phyloP scores from a whole-genome alignment of 208 protist species.

The Trypanosomatidae sp. region DNA sequence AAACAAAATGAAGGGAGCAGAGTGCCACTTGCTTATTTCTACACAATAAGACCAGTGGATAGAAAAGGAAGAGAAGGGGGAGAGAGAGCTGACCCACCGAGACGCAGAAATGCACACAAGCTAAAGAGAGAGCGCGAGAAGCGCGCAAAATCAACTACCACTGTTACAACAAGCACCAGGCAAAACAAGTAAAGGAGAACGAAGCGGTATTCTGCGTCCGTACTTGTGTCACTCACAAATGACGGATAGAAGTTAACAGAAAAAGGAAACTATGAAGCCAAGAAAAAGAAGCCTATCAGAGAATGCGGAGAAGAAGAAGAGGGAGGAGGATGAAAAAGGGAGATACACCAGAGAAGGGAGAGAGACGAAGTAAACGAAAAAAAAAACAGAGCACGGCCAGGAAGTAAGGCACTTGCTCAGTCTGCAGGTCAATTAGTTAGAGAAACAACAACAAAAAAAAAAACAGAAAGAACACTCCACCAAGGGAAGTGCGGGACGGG shows the following conservation, averaged over 20 bases:
- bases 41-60: background rate
- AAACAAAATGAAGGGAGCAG: background rate
- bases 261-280: background rate
- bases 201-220: background rate
- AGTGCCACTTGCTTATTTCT: background rate
- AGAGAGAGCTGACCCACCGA: background rate
- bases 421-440: background rate
- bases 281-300: background rate
- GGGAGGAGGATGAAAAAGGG: background rate
- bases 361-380: constrained; percentile 10
- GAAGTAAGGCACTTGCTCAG: background rate
- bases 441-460: background rate
- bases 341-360: background rate
- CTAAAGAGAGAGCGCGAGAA: background rate
- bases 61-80: background rate
- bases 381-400: background rate
- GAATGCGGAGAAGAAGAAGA: background rate
- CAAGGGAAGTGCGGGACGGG: background rate
- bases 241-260: background rate
- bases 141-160: background rate
- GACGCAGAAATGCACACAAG: background rate
- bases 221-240: background rate
- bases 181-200: background rate
- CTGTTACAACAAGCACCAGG: background rate
- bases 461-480: background rate